Percentiles rank a stretch among this genome's conserved stretches.
Conservation (phyloP, 2,329 filamentous ascomycete species). For the Talaromyces sp. region DNA sequence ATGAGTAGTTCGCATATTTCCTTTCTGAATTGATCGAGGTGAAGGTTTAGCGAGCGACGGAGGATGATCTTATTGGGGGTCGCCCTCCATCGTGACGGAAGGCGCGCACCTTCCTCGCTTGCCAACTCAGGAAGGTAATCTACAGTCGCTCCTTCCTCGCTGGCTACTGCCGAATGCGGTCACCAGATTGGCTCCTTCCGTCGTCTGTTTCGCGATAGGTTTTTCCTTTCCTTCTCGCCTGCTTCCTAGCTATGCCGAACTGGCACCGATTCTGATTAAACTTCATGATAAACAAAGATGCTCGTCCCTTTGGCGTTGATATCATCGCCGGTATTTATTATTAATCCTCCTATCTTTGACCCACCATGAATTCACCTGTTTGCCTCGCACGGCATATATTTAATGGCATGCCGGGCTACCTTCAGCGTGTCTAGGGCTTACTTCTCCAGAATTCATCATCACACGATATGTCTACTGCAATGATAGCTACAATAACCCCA, state of each 20-base stretch:
- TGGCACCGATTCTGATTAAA: neutral
- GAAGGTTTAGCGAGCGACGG: neutral
- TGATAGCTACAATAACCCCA: neutral
- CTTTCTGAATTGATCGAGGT: neutral
- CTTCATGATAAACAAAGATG: conserved; percentile 3
- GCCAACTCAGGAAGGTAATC: conserved; percentile 11
- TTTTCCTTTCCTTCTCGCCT: neutral
- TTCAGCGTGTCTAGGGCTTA: neutral
- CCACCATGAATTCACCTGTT: neutral
- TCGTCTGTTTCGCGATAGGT: neutral
- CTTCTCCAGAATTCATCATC: neutral
- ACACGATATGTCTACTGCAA: neutral
- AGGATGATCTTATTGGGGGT: neutral
- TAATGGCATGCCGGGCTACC: neutral
- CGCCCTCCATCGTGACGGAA: neutral
- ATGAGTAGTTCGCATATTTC: neutral
- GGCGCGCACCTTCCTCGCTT: neutral
- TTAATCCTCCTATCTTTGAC: conserved; percentile 1
- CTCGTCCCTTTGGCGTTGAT: neutral
- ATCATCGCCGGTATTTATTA: conserved; percentile 6
- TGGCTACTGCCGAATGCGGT: neutral
- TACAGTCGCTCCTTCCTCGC: conserved; percentile 11
- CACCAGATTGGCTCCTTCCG: conserved; percentile 1
- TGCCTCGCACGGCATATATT: neutral
- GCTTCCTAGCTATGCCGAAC: neutral